A percentile compares a stretch with the other conserved stretches of the same genome.
These are phyloP conservation scores for Leishmania gerbilli DNA, from an alignment of 208 protist genomes.

Conservation along the genomic window DNA sequence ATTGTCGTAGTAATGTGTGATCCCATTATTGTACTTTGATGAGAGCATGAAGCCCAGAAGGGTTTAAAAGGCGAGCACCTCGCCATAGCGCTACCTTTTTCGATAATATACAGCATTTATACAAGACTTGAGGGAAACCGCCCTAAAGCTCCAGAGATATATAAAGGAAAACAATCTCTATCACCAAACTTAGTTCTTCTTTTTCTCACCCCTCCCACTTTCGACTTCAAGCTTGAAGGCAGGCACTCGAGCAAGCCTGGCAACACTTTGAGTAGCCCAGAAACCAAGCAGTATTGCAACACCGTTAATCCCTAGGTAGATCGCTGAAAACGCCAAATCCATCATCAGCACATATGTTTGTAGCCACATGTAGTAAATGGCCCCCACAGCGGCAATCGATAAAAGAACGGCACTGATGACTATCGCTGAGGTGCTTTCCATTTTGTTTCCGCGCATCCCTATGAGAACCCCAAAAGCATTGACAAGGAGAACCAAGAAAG, in stretches of 20 bases:
- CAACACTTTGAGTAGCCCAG: slow-evolving; percentile 33
- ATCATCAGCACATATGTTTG: slow-evolving; percentile 85
- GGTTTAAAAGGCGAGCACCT: neutral
- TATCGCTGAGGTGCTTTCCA: slow-evolving; percentile 33
- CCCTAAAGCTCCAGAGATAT: no score
- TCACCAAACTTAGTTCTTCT: slow-evolving; percentile 4
- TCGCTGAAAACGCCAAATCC: slow-evolving; percentile 67
- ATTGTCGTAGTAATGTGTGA: neutral
- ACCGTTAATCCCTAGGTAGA: slow-evolving; percentile 54
- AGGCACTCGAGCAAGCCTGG: slow-evolving; percentile 15
- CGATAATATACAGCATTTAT: neutral
- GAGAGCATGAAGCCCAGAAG: neutral
- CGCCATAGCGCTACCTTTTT: neutral
- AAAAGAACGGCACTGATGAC: slow-evolving; percentile 42
- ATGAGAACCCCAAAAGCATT: slow-evolving; percentile 40
- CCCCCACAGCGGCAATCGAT: slow-evolving; percentile 43
- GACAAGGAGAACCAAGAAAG: slow-evolving; percentile 53
- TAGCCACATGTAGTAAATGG: slow-evolving; percentile 84
- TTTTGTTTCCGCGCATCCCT: slow-evolving; percentile 63
- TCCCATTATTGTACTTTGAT: neutral
- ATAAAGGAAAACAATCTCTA: neutral
- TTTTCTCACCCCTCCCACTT: slow-evolving; percentile 2
- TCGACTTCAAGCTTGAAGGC: slow-evolving; percentile 15
- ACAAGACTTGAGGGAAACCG: neutral
- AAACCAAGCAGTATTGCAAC: slow-evolving; percentile 42